Base-by-base conservation (phyloP, 352 stramenopile genomes). In the Phytopythium litorale region DNA sequence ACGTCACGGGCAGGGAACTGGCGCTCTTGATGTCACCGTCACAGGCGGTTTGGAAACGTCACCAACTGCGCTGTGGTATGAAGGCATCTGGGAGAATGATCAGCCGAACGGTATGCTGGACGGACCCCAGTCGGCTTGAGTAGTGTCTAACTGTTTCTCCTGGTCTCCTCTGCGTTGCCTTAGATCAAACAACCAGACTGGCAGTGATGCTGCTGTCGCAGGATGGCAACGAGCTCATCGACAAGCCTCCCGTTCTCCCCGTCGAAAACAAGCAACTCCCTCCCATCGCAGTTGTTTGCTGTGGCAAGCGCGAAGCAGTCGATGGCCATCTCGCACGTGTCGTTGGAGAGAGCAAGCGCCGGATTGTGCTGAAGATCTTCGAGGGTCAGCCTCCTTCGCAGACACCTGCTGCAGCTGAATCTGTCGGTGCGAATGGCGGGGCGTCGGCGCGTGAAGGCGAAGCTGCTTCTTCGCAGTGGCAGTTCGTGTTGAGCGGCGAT, bases 331-430 rank as follows among this genome's bases (percentile, higher is more conserved):
- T 46, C 21, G 51, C 42, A 19, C 35, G 65, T 11, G 72, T 85
- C 0, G 9, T 23, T 13, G 75, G 75, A 15, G 79, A 89, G 52
- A 76, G 66, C 11, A 53, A 62, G 33, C 69, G 77, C 21, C 65
- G 35, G 3, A 48, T 87, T 37, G 66, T 68, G 15, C 25, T 87
- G 13, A 67, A 69, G 5, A 59, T 87, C 7, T 84, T 82, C 54
- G 64, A 84, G 65, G 76, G 72, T 3, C 30, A 58, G 4, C 37
- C 60, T 23, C 65, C 56, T 33, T 21, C 16, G 3, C 53, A 56
- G 12, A 51, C 13, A 6, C 16, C 55, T 25, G 7, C 11, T 28
- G 46, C 23, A 2, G 8, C 13, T 16, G 32, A 64, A 7, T 6
- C 28, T 18, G 21, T 3, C 3, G 16, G 21, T 32, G 18, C 28